Evolutionary conservation across 2,329 filamentous ascomycete species (phyloP), one percentile per base, ranked within the genome.

Genomic region (Hypoxylon sp.): DNA sequence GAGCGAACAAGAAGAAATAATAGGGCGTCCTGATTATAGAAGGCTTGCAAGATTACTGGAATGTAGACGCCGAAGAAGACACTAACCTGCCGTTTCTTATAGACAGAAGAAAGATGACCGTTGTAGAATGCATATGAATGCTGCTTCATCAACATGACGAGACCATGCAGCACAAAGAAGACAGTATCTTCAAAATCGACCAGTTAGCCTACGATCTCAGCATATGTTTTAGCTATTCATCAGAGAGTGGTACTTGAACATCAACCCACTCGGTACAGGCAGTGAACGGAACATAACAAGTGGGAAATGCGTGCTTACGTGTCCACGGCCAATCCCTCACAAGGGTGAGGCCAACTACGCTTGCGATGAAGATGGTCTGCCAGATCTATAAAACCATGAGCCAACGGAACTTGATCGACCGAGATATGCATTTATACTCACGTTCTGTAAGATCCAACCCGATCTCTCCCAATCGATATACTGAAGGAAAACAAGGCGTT

Each of bases 61-160:
- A 16, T 7, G 3, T 2, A 14, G 7, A 16, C 12, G 12, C 7
- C 4, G 20, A 7, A 11, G 16, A 20, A 20, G 24, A 36, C 45
- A 62, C 65, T 46, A 30, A 68, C 65, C 54, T 73, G 69, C 1
- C 85, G 80, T 59, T 80, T 81, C 61, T 85, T 83, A 72, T 88
- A 87, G 2, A 87, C 80, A 18, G 86, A 84, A 2, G 85, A 93
- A 52, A 90, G 80, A 67, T 93, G 86, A 5, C 92, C 91, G 71
- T 93, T 94, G 77, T 93, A 93, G 70, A 92, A 93, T 3, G 89
- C 85, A 73, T 92, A 93, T 16, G 89, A 91, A 75, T 93, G 92
- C 77, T 93, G 91, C 80, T 95, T 95, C 92, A 94, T 94, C 22
- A 94, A 75, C 83, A 93, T 90, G 2, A 91, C 87, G 58, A 94